Evolutionary conservation across 2,329 filamentous ascomycete species (phyloP), one percentile per base, ranked within the genome.

Genomic region (Chrysoporthe austroafricana): DNA sequence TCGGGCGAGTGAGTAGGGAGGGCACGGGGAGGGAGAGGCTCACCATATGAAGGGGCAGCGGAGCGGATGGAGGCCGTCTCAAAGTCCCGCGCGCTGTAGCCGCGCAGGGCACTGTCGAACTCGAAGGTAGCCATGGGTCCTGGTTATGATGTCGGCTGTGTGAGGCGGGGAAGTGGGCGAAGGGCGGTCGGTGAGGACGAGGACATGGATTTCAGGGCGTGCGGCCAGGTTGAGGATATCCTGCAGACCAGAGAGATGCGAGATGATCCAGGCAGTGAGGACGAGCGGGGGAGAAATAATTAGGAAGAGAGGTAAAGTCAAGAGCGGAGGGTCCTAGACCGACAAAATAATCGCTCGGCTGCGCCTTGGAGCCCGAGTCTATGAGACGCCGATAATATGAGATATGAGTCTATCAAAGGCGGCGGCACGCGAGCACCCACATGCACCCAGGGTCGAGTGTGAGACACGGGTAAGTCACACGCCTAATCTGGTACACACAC

Each of bases 51-150:
- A 52, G 89, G 89, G n/a, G 89, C 88, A 8, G 85, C 85, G 21
- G 89, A 91, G 72, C 82, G 87, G 70, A 91, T 85, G 11, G 90
- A 91, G 7, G 86, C 84, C 32, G 89, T 90, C 73, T 91, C 89
- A 68, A 90, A 87, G 75, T 91, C 89, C 69, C 87, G 85, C 6
- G 79, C 73, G 71, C 75, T 77, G 69, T 66, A 70, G 43, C 60
- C 56, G 63, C 60, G 64, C 7, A 69, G 57, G 44, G 16, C 42
- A 32, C n/a, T 60, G 6, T 69, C 68, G n/a, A 68, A 42, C 43
- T 69, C 68, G 36, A 67, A 32, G 13, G 50, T 42, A 50, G 62
- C 66, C 68, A 69, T 69, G 46, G 48, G 62, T 59, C 43, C 44
- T 57, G 59, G n/a, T 48, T 43, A 46, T 6, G 58, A 39, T 34